A percentile compares a stretch with the other conserved stretches of the same genome.
Evolutionary conservation across 1,284 basidiomycete species (phyloP).

Genomic region (Thecaphora frezii): DNA sequence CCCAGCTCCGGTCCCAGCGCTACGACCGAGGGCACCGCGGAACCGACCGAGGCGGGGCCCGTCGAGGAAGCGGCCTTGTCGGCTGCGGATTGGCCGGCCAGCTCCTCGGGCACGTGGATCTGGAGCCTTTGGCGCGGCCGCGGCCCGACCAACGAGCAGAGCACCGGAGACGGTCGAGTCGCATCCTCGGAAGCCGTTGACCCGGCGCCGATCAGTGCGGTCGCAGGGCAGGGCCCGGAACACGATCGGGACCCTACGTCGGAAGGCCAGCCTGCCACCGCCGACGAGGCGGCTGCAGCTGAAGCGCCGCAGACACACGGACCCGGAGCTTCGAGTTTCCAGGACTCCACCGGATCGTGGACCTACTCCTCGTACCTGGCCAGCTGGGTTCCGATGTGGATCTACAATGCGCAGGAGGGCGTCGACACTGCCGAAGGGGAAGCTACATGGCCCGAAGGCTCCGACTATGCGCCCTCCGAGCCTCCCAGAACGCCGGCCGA

Average conservation of each 20-base stretch:
- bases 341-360: constrained; percentile 17
- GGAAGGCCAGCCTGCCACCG: too few relatives aligned
- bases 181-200: too few relatives aligned
- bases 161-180: too few relatives aligned
- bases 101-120: constrained; percentile 12
- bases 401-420: constrained; percentile 25
- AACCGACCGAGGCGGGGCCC: not conserved
- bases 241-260: too few relatives aligned
- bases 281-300: too few relatives aligned
- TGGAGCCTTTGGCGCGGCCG: constrained; percentile 26
- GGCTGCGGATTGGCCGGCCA: constrained; percentile 3
- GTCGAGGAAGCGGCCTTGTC: constrained; percentile 1
- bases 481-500: constrained; percentile 43
- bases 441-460: not conserved
- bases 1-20: not conserved
- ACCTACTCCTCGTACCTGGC: constrained; percentile 41
- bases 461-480: not conserved
- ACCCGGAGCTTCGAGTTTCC: not conserved
- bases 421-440: not conserved
- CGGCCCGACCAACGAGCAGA: constrained; percentile 9
- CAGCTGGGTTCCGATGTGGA: constrained; percentile 41
- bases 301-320: too few relatives aligned
- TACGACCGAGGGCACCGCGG: not conserved
- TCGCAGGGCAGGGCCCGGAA: too few relatives aligned
- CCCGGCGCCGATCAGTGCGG: too few relatives aligned